These are phyloP conservation scores for Apiotrichum porosum DNA, from an alignment of 1,284 basidiomycete species.

Conservation along the genomic window DNA sequence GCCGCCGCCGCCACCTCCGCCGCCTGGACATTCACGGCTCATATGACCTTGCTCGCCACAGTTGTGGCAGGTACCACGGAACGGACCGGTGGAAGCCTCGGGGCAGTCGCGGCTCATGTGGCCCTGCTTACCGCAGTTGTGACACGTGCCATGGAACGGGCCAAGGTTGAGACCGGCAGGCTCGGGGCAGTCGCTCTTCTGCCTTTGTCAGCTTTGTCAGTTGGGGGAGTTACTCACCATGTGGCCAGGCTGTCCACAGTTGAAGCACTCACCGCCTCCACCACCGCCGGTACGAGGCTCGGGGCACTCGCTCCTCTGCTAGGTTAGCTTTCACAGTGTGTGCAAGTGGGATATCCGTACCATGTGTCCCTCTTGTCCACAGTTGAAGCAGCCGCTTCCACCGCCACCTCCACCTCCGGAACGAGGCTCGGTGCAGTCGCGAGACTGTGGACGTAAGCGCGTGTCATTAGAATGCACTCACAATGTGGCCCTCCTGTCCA, in stretches of 20 bases:
- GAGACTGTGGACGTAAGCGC: no score
- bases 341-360: no score
- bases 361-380: no score
- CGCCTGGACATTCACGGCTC: constrained; percentile 1
- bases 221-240: constrained; percentile 7
- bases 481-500: constrained; percentile 5
- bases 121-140: constrained; percentile 20
- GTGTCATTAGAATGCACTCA: not conserved
- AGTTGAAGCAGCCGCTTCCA: no score
- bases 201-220: not conserved
- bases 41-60: constrained; percentile 9
- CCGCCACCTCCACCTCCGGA: no score
- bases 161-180: no score
- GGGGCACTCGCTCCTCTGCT: not conserved
- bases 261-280: constrained; percentile 6
- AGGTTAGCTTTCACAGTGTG: no score
- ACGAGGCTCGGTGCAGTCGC: no score
- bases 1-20: constrained; percentile 1
- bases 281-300: constrained; percentile 1
- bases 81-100: not conserved
- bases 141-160: no score
- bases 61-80: constrained; percentile 8
- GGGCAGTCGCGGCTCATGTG: constrained; percentile 19
- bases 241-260: constrained; percentile 16
- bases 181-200: constrained; percentile 1